Percentiles rank a stretch among this genome's conserved stretches.
Evolutionary conservation across 495 filamentous ascomycete genomes (phyloP).

Genomic region (Hyaloscypha bicolor): DNA sequence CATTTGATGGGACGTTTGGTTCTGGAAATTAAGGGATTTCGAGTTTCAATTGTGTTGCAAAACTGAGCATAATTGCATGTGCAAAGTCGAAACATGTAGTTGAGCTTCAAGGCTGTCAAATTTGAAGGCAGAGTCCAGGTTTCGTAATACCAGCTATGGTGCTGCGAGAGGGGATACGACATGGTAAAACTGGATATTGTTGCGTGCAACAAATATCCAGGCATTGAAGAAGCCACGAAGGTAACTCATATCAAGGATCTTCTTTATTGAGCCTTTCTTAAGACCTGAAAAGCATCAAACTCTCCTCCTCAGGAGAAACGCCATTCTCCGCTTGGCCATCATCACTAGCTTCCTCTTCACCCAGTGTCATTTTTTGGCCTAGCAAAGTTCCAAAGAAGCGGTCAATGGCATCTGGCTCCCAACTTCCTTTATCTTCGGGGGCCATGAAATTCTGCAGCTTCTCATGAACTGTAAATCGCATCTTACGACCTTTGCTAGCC

Average conservation of each 20-base stretch:
- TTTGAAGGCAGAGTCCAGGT: not conserved
- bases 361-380: constrained; percentile 73
- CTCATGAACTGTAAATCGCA: constrained; percentile 92
- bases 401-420: constrained; percentile 78
- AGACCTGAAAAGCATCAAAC: constrained; percentile 72
- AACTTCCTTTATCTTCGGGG: constrained; percentile 74
- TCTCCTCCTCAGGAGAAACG: constrained; percentile 62
- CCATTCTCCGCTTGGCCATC: constrained; percentile 49
- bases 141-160: not conserved
- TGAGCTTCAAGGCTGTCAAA: not conserved
- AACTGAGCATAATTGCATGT: not conserved
- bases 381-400: constrained; percentile 89
- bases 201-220: not conserved
- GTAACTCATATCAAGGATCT: too few relatives aligned
- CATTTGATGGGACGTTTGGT: not conserved
- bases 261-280: not conserved
- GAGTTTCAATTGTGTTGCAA: not conserved
- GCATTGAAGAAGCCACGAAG: too few relatives aligned
- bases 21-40: not conserved
- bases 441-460: constrained; percentile 99
- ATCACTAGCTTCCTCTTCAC: constrained; percentile 65
- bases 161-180: not conserved
- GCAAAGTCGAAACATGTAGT: not conserved
- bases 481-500: constrained; percentile 92
- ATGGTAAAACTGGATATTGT: too few relatives aligned